Conservation (phyloP, 2,329 filamentous ascomycete genomes). For the Pseudogymnoascus sp. region DNA sequence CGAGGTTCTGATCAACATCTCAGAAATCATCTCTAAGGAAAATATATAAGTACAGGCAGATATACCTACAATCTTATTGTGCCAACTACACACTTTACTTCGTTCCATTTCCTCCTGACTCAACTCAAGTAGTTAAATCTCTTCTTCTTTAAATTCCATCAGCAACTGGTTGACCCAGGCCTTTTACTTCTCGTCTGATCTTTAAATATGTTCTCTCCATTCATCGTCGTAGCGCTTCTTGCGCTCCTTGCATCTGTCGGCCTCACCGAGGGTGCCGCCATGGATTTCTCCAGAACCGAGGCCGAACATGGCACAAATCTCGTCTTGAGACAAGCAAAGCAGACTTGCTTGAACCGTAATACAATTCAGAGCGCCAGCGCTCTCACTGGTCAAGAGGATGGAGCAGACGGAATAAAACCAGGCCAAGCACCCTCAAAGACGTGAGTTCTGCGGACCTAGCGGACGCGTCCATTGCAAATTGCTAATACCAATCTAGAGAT, state of each 20-base stretch:
- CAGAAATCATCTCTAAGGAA: neutral
- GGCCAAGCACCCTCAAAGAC: slow-evolving; percentile 36
- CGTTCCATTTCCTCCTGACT: neutral
- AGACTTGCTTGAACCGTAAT: neutral
- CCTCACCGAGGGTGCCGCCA: neutral
- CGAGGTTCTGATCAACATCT: neutral
- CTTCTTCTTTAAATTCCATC: neutral
- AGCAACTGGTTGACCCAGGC: neutral
- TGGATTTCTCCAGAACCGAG: neutral
- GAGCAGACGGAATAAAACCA: neutral
- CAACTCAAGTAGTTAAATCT: neutral
- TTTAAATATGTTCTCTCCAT: neutral
- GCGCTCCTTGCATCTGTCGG: neutral
- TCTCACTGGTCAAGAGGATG: neutral
- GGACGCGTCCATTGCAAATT: no score
- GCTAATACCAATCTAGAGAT: slow-evolving; percentile 21
- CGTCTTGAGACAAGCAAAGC: neutral
- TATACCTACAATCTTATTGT: neutral
- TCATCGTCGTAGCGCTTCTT: neutral
- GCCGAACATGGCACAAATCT: neutral
- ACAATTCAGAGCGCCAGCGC: neutral
- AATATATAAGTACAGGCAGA: neutral
- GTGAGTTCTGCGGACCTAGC: slow-evolving; percentile 24
- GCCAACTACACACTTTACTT: neutral
- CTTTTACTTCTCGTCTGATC: neutral